Evolutionary conservation across 495 filamentous ascomycete species (phyloP).

Genomic region (Platismatia glauca): DNA sequence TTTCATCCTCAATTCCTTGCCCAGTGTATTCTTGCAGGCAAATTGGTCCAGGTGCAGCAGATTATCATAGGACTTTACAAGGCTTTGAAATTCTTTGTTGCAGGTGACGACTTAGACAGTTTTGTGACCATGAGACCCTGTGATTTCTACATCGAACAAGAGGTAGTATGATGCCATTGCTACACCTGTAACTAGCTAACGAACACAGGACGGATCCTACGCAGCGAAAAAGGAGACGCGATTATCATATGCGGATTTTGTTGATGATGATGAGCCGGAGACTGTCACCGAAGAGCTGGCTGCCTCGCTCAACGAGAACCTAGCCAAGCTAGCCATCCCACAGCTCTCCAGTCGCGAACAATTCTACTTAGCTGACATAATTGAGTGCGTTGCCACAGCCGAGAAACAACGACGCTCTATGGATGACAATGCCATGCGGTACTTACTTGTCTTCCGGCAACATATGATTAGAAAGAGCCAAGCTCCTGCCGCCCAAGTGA

Average conservation of each 20-base stretch:
- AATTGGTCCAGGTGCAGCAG: constrained; percentile 60
- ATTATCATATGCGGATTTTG: constrained; percentile 46
- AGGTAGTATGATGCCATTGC: constrained; percentile 30
- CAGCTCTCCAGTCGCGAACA: constrained; percentile 83
- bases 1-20: constrained; percentile 91
- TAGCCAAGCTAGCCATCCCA: constrained; percentile 66
- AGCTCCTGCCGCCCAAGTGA: constrained; percentile 49
- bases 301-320: constrained; percentile 59
- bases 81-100: constrained; percentile 71
- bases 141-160: constrained; percentile 55
- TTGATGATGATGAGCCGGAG: constrained; percentile 51
- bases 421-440: constrained; percentile 87
- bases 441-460: constrained; percentile 82
- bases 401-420: constrained; percentile 85
- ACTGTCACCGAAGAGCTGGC: constrained; percentile 68
- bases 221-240: constrained; percentile 43
- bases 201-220: constrained; percentile 30
- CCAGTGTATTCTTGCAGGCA: constrained; percentile 80
- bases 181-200: constrained; percentile 24
- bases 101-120: constrained; percentile 74
- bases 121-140: constrained; percentile 64
- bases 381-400: constrained; percentile 80
- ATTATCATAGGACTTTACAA: constrained; percentile 68
- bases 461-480: constrained; percentile 63
- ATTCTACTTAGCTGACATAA: constrained; percentile 75